Percentiles rank a stretch among this genome's conserved stretches.
These are phyloP conservation scores for Trypanosoma melophagium DNA, from an alignment of 208 protist genomes.

Conservation along the genomic window DNA sequence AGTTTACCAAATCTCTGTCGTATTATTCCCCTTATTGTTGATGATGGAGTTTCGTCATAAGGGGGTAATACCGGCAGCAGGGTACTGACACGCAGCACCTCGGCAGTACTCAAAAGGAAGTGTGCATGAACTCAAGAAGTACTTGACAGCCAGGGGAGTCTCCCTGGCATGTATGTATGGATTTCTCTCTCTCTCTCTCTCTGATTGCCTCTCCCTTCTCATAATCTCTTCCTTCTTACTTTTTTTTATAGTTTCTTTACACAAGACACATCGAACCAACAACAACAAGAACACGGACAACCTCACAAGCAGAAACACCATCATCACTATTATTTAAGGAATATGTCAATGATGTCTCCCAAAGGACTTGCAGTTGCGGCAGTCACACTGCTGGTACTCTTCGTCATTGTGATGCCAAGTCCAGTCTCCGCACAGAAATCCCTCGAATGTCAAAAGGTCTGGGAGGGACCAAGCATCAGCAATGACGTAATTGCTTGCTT, in stretches of 20 bases:
- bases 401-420: conserved; percentile 25
- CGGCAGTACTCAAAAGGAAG: conserved; percentile 58
- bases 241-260: too few species aligned
- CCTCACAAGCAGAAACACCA: too few species aligned
- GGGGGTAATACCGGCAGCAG: background rate
- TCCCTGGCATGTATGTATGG: conserved; percentile 21
- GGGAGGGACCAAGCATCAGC: conserved; percentile 41
- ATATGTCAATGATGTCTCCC: background rate
- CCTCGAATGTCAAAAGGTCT: conserved; percentile 76
- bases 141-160: conserved; percentile 53
- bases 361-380: conserved; percentile 4
- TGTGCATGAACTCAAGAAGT: conserved; percentile 72
- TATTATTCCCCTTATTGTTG: too few species aligned
- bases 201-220: too few species aligned
- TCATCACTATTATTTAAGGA: background rate
- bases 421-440: background rate
- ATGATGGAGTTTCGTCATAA: too few species aligned
- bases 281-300: background rate
- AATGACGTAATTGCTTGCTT: conserved; percentile 70
- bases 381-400: conserved; percentile 29
- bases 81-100: conserved; percentile 20
- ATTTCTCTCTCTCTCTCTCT: background rate
- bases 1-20: too few species aligned
- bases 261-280: background rate
- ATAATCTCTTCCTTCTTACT: too few species aligned